These are phyloP conservation scores for Rugonectria rugulosa DNA, from an alignment of 2,329 filamentous ascomycete genomes.

Conservation along the genomic window DNA sequence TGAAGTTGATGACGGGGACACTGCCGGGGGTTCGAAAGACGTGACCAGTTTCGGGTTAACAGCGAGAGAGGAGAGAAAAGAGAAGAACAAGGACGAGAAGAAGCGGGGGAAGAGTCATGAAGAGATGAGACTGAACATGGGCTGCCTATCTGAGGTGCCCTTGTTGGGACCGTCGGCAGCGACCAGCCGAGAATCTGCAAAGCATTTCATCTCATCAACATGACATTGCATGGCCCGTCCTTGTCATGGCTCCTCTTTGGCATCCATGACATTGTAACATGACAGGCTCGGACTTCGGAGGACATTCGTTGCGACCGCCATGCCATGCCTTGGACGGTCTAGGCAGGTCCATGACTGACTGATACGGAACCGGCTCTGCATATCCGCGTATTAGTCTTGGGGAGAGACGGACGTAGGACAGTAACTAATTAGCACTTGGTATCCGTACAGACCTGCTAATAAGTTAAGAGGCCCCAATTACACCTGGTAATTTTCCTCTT, in stretches of 20 bases:
- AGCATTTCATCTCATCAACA: slow-evolving; percentile 12
- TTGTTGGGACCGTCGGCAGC: not conserved
- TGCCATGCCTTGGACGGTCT: not conserved
- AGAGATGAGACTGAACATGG: not conserved
- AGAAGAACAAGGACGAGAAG: not conserved
- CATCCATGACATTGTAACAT: slow-evolving; percentile 2
- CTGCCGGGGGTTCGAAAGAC: not conserved
- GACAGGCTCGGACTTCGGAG: slow-evolving; percentile 15
- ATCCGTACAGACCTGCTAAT: too few species aligned
- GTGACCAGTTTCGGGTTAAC: not conserved
- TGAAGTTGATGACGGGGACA: slow-evolving; percentile 3
- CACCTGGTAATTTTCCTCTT: not conserved
- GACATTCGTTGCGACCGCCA: not conserved
- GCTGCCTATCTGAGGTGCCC: not conserved
- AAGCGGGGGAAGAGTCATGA: not conserved
- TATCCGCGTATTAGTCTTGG: slow-evolving; percentile 5
- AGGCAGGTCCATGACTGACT: not conserved
- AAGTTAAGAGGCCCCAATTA: not conserved
- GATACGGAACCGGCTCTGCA: not conserved
- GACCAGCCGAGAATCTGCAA: slow-evolving; percentile 8
- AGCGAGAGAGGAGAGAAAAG: not conserved
- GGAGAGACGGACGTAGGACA: too few species aligned
- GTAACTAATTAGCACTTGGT: too few species aligned
- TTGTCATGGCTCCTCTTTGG: not conserved
- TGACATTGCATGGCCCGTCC: slow-evolving; percentile 5